Base-by-base conservation (phyloP, 768 basidiomycete genomes). In the Rhizopogon rudus region DNA sequence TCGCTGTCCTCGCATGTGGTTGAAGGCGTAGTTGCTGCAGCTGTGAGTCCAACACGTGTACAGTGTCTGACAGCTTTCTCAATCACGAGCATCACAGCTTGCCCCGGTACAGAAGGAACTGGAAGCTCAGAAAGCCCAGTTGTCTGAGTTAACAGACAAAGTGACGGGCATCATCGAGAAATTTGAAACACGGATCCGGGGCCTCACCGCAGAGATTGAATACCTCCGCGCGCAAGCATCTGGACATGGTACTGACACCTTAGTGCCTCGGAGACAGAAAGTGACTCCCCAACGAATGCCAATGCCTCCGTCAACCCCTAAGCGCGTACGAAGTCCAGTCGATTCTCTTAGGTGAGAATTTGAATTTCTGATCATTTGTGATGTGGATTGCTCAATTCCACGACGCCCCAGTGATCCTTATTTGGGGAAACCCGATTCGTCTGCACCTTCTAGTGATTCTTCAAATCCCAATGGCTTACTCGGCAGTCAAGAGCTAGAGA, bases 91-190 rank as follows among this genome's bases (percentile, higher is more conserved):
- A 22, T 52, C 57, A 37, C 48, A 83, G 82, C 60, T 82, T 53
- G 75, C 72, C 39, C 82, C 84, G 16, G 63, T 86, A 13, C 74
- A 79, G 52, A 74, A 76, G 49, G 81, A 81, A 60, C 63, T 82
- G 20, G 69, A 77, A 53, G 66, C 71, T 3, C 71, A 83, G 50
- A 77, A 75, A 63, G 63, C 71, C 35, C 79, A 83, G 61, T 62
- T 82, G 20, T 69, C 57, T 29, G 67, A 71, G 40, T 52, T 70
- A 12, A 70, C 60, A 54, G 63, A 70, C 39, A 70, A 68, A 45
- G 60, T 70, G 14, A 56, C 70, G 50, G 58, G 55, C 52, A 17
- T 70, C 51, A 58, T 70, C 14, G 65, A 65, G 37, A 66, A 66
- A 9, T 70, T 70, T 37, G 73, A 74, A 59, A 60, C 66, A 37